phyloP scores from a whole-genome alignment of 306 rosid species.

The Ziziphus jujuba region DNA sequence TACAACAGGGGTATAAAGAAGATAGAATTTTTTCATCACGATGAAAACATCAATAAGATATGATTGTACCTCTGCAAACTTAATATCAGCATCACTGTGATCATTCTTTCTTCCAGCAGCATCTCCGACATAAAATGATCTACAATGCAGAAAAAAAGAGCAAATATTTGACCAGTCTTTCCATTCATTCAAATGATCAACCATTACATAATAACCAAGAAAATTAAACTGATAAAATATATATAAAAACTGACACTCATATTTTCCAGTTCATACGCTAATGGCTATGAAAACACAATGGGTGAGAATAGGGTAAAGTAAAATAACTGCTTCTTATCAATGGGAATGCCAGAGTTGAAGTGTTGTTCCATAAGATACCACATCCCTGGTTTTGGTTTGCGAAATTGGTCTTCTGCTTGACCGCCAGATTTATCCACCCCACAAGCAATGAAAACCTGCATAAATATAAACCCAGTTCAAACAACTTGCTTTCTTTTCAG shows the following conservation, averaged over 20 bases:
- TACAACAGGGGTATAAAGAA: not conserved
- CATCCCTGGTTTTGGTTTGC: constrained; percentile 92
- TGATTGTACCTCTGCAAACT: constrained; percentile 69
- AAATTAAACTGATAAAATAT: constrained; percentile 4
- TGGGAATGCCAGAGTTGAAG: constrained; percentile 76
- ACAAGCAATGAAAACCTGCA: constrained; percentile 91
- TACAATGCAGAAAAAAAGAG: constrained; percentile 34
- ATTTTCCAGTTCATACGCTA: not conserved
- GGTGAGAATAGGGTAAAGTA: constrained; percentile 21
- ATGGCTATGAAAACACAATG: not conserved
- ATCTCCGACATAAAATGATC: constrained; percentile 94
- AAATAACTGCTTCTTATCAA: constrained; percentile 77
- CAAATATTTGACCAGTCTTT: constrained; percentile 7
- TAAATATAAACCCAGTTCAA: constrained; percentile 17
- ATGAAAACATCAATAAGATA: not conserved
- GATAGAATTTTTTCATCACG: not conserved
- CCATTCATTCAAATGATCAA: constrained; percentile 7
- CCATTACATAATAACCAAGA: not conserved
- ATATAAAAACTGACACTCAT: constrained; percentile 3
- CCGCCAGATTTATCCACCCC: constrained; percentile 45
- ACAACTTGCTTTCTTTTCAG: not conserved
- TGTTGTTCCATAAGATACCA: constrained; percentile 82
- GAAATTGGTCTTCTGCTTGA: constrained; percentile 62
- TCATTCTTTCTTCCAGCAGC: constrained; percentile 87
- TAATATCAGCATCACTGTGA: constrained; percentile 89